These are phyloP conservation scores for Schizochytrium sp. DNA, from an alignment of 108 stramenopile species.

Conservation along the genomic window DNA sequence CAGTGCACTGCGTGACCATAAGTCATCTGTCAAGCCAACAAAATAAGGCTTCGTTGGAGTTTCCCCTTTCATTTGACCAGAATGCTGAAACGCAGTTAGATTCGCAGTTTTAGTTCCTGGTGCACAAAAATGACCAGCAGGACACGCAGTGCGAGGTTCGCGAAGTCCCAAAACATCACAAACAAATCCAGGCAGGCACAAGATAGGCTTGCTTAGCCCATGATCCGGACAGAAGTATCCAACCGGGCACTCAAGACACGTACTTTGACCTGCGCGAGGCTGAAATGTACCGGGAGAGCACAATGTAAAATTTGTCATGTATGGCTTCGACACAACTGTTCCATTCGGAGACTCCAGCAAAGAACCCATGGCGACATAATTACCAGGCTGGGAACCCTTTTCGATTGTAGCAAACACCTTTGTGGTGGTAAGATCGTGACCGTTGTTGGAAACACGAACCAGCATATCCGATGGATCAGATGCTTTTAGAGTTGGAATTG, in stretches of 20 bases:
- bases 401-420: background rate
- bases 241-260: conserved; percentile 80
- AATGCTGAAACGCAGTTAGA: background rate
- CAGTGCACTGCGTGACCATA: background rate
- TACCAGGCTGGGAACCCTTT: conserved; percentile 14
- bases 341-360: conserved; percentile 74
- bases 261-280: conserved; percentile 72
- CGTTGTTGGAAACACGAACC: conserved; percentile 77
- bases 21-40: conserved; percentile 7
- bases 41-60: conserved; percentile 29
- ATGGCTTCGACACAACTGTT: conserved; percentile 62
- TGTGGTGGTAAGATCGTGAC: conserved; percentile 68
- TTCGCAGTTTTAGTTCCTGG: conserved; percentile 74
- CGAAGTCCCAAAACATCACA: conserved; percentile 78
- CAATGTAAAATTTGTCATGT: conserved; percentile 79
- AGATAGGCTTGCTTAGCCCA: conserved; percentile 75
- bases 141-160: conserved; percentile 73
- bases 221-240: conserved; percentile 82
- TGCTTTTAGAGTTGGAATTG: conserved; percentile 57
- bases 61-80: background rate
- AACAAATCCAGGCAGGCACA: conserved; percentile 81
- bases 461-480: conserved; percentile 55
- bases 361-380: background rate
- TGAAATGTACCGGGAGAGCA: conserved; percentile 84
- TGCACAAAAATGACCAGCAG: conserved; percentile 80